Evolutionary conservation across 495 filamentous ascomycete genomes (phyloP).

Genomic region (Hypoxylon trugodes): DNA sequence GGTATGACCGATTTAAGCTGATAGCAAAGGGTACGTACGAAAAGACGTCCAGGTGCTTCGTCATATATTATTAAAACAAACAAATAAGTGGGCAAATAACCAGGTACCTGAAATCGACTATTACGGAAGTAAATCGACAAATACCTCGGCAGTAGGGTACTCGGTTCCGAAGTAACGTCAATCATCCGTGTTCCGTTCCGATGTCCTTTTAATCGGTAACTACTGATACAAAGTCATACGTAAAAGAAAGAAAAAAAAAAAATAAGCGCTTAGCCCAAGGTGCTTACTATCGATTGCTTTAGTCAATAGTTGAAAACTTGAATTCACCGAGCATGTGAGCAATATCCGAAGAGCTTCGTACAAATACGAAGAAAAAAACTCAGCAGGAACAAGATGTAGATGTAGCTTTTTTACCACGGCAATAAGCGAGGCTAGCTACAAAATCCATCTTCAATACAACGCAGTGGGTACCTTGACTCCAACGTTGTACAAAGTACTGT

Average conservation of each 20-base stretch:
- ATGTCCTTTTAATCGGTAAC: constrained; percentile 13
- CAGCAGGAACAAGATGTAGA: too few species aligned
- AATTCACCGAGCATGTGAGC: constrained; percentile 18
- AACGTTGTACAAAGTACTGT: constrained; percentile 11
- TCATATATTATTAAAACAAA: too few species aligned
- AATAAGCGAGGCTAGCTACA: constrained; percentile 10
- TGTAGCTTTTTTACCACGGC: too few species aligned
- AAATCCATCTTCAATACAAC: neutral
- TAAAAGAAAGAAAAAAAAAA: too few species aligned
- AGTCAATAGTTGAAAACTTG: constrained; percentile 20
- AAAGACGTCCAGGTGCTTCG: too few species aligned
- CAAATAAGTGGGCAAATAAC: neutral
- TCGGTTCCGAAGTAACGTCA: constrained; percentile 17
- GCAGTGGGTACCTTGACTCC: neutral
- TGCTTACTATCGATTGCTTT: neutral
- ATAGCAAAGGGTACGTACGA: too few species aligned
- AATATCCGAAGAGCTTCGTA: neutral
- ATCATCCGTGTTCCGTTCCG: neutral
- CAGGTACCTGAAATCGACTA: too few species aligned
- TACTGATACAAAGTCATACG: neutral
- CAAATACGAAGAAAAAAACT: constrained; percentile 16
- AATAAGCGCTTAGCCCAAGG: neutral
- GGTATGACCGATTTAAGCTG: too few species aligned
- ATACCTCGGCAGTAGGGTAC: neutral
- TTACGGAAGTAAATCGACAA: neutral